Base-by-base conservation (phyloP, 768 basidiomycete species). In the Termitomyces sp. region DNA sequence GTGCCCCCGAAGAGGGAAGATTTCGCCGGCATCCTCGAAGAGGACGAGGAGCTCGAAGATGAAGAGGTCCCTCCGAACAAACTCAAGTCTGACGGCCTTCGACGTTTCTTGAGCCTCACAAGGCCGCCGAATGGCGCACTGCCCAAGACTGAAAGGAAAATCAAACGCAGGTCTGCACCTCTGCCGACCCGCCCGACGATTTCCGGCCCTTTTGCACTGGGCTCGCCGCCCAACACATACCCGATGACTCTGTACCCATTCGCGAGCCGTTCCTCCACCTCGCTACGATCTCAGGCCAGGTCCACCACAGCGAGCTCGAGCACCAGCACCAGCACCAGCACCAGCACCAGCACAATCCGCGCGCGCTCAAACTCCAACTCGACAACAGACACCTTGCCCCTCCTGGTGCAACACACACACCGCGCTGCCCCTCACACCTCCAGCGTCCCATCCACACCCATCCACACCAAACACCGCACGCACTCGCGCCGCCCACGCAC, bases 121-220 rank as follows among this genome's bases (percentile, higher is more conserved):
- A 67, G 69, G 11, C 31, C 47, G 46, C 18, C 30, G n/a, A 69
- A 62, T 42, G 30, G 3, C 18, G 1, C 41, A n/a, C 8, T 7
- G 3, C 41, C 41, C 33, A 55, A 55, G 8, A 41, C 47, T 9
- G 56, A 56, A 24, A 24, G 46, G 24, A 61, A 56, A 50, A 48
- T 24, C 39, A 62, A 64, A 39, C 59, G 57, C 50, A 61, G 49
- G 22, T 53, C 58, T 13, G 52, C 36, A 1, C 52, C 52, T 24
- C 60, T 63, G 2, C 58, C 65, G 41, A 46, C 63, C 2, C 73
- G 74, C 44, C 77, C 74, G 3, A 56, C 68, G 16, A 80, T 81
- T 41, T 81, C 80, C 8, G 75, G 76, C 8, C 80, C 80, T 7
- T 80, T 78, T 57, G 73, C 72, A 0, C 72, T 82, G 16, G 80